These are phyloP conservation scores for Speleostelium caveatum DNA, from an alignment of 78 protist genomes.

Conservation along the genomic window DNA sequence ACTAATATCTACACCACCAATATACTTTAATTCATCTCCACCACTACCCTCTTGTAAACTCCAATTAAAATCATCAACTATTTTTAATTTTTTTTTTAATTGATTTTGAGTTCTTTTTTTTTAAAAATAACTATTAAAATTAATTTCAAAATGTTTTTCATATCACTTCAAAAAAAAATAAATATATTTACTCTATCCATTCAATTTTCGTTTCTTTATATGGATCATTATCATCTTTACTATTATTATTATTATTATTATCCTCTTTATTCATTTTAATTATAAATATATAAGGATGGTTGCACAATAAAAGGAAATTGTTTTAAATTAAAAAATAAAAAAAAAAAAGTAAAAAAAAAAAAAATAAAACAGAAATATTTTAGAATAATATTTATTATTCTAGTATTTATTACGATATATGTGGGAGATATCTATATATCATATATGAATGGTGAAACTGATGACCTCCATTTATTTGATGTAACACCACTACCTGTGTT, in stretches of 20 bases:
- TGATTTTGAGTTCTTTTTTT: conserved; percentile 49
- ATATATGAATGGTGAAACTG: conserved; percentile 38
- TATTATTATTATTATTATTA: background rate
- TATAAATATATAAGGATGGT: background rate
- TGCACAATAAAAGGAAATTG: background rate
- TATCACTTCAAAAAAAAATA: too few relatives aligned
- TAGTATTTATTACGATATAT: too few relatives aligned
- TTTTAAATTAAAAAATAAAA: background rate
- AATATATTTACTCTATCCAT: conserved; percentile 15
- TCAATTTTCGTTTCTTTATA: conserved; percentile 17
- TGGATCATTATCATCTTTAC: background rate
- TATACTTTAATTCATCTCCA: conserved; percentile 21
- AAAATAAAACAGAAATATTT: background rate
- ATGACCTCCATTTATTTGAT: conserved; percentile 43
- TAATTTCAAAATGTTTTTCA: background rate
- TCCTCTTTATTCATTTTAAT: background rate
- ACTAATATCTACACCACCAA: conserved; percentile 79
- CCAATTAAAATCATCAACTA: conserved; percentile 18
- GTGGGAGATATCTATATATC: background rate
- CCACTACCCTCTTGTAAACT: background rate
- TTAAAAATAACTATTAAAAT: background rate
- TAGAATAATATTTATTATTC: too few relatives aligned
- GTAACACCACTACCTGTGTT: conserved; percentile 31
- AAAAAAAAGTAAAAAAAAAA: background rate
- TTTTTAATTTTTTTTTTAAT: conserved; percentile 10